Base-by-base conservation (phyloP, 768 basidiomycete species). In the Kwoniella dendrophila region DNA sequence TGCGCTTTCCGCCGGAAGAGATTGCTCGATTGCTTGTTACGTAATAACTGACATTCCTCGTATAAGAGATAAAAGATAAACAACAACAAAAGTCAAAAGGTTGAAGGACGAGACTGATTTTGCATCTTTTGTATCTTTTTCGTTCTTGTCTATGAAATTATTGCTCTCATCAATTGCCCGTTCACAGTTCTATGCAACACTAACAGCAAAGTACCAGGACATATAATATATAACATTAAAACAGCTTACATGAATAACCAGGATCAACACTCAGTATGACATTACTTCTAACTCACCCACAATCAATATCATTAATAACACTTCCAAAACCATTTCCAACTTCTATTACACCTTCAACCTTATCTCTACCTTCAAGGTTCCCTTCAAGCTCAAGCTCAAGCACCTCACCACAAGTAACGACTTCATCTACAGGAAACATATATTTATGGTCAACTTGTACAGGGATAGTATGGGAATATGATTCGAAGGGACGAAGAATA, bases 341-440 rank as follows among this genome's bases (percentile, higher is more conserved):
- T 0, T 48, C 44, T 7, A 32, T 41, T 0, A 24, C 3, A 1
- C n/a, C 41, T 43, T 53, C 51, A 0, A 7, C 58, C 1, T 52
- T 71, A n/a, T 8, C 66, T n/a, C 24, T 68, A 22, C 66, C 69
- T 10, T 65, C 69, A 5, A 56, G 69, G 11, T 71, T 65, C 30
- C 69, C 63, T 6, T 30, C 34, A 3, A 18, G 30, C 5, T n/a
- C 62, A 2, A n/a, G n/a, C n/a, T n/a, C n/a, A 6, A 5, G 11
- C 12, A 20, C 41, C 18, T 29, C 45, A 18, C 64, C 68, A 7
- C 41, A 58, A 16, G 44, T 56, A n/a, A 41, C 56, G 4, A 26
- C 51, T 26, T 67, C 69, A 7, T 20, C 55, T 0, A 40, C 48
- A 20, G 56, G 63, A 11, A 60, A 66, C 41, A 40, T 57, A 24